These are phyloP conservation scores for Ulvella scutata DNA, from an alignment of 139 green algal species.

Conservation along the genomic window DNA sequence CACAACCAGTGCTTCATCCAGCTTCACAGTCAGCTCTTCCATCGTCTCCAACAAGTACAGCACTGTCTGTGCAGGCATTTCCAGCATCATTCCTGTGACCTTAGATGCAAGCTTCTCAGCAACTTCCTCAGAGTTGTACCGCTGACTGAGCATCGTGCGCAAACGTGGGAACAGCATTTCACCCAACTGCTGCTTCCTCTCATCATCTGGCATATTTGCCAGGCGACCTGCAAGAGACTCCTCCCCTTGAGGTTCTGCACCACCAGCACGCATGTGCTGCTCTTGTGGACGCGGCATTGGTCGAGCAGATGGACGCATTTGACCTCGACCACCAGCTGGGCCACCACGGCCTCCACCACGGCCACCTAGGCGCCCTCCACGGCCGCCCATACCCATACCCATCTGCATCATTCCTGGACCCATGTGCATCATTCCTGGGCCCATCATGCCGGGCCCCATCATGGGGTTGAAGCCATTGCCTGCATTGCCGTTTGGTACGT, in stretches of 20 bases:
- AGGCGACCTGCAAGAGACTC: background rate
- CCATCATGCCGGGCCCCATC: background rate
- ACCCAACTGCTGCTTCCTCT: background rate
- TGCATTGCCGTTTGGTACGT: background rate
- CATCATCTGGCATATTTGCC: background rate
- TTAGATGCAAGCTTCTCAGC: constrained; percentile 28
- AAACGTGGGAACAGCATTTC: background rate
- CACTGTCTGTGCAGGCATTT: constrained; percentile 88
- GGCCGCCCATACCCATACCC: background rate
- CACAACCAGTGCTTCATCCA: constrained; percentile 75
- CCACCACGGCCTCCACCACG: background rate
- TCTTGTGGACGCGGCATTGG: background rate
- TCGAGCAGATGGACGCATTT: background rate
- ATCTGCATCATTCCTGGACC: background rate
- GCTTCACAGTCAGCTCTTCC: constrained; percentile 58
- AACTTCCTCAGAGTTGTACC: background rate
- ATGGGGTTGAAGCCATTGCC: background rate
- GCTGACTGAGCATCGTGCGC: background rate
- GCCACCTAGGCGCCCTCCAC: too few relatives aligned
- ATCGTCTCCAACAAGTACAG: constrained; percentile 67
- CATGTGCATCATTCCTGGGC: constrained; percentile 5
- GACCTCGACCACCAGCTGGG: background rate
- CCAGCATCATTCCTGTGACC: constrained; percentile 91
- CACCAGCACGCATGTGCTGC: background rate
- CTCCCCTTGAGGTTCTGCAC: background rate